These are phyloP conservation scores for Amaranthus cruentus DNA, from an alignment of 148 eudicot species.

Conservation along the genomic window DNA sequence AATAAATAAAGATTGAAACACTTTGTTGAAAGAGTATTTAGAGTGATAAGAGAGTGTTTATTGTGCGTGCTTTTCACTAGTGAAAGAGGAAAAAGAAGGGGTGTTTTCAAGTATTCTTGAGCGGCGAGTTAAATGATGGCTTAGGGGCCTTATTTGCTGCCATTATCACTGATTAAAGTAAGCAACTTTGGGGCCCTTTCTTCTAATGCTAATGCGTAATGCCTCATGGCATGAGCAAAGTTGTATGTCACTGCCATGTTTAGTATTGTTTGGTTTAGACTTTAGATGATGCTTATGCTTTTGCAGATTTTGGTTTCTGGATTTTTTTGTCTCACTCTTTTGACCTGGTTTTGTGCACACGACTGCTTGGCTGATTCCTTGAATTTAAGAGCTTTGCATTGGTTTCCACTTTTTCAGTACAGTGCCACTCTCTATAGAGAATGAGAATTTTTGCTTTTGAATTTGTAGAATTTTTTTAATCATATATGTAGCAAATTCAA, in stretches of 20 bases:
- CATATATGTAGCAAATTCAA: not conserved
- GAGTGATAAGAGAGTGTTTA: slow-evolving; percentile 15
- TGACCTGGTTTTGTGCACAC: slow-evolving; percentile 16
- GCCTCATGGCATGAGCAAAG: slow-evolving; percentile 1
- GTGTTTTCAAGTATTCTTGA: slow-evolving; percentile 23
- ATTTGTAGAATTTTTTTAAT: too few relatives aligned
- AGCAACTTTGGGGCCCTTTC: slow-evolving; percentile 8
- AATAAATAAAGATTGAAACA: slow-evolving; percentile 20
- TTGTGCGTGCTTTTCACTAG: slow-evolving; percentile 18
- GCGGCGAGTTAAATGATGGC: slow-evolving; percentile 36
- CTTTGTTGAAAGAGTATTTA: slow-evolving; percentile 18
- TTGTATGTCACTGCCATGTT: slow-evolving; percentile 10
- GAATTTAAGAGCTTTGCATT: not conserved
- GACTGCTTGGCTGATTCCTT: not conserved
- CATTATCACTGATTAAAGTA: slow-evolving; percentile 32
- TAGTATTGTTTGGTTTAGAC: not conserved
- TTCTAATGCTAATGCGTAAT: slow-evolving; percentile 4
- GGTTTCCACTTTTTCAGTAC: not conserved
- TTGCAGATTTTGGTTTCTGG: slow-evolving; percentile 21
- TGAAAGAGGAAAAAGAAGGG: slow-evolving; percentile 29
- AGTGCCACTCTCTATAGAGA: not conserved
- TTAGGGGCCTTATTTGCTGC: slow-evolving; percentile 24
- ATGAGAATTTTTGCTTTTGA: too few relatives aligned
- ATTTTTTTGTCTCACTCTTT: slow-evolving; percentile 18
- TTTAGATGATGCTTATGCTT: slow-evolving; percentile 14